Percentiles rank a stretch among this genome's conserved stretches.
Conservation (phyloP, 116 monocot species). For the Posidonia oceanica region DNA sequence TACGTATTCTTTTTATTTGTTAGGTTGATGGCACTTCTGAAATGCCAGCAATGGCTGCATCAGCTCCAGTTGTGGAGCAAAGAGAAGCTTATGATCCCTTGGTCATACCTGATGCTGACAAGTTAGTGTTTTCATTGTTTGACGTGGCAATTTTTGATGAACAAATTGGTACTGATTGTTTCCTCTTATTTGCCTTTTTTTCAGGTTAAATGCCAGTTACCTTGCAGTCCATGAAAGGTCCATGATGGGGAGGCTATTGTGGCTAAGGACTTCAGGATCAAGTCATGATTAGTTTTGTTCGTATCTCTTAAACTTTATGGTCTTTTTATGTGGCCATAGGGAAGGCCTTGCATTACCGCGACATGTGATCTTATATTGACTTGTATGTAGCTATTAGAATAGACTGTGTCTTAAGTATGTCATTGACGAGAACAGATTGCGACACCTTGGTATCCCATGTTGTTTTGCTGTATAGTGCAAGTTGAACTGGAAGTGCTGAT, state of each 20-base stretch:
- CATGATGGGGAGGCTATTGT: slow-evolving; percentile 32
- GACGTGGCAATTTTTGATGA: background rate
- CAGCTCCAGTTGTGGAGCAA: slow-evolving; percentile 19
- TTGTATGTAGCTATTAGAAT: too few species aligned
- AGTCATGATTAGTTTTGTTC: too few species aligned
- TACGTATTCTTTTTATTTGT: background rate
- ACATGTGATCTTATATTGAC: too few species aligned
- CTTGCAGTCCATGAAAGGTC: slow-evolving; percentile 47
- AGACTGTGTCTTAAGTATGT: too few species aligned
- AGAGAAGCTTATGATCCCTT: slow-evolving; percentile 30
- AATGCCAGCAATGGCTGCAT: slow-evolving; percentile 12
- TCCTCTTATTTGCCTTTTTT: background rate
- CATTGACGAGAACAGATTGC: too few species aligned
- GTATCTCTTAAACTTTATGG: too few species aligned
- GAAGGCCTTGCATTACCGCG: too few species aligned
- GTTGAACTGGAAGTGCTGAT: too few species aligned
- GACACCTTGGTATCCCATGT: too few species aligned
- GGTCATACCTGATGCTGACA: slow-evolving; percentile 36
- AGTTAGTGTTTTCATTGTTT: slow-evolving; percentile 17
- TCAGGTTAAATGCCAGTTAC: slow-evolving; percentile 52
- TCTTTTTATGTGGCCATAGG: too few species aligned
- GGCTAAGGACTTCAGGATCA: slow-evolving; percentile 20
- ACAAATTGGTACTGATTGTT: background rate
- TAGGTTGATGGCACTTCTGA: slow-evolving; percentile 22
- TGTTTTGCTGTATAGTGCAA: too few species aligned